Conservation (phyloP, 2,329 filamentous ascomycete species). For the Tolypocladium inflatum region DNA sequence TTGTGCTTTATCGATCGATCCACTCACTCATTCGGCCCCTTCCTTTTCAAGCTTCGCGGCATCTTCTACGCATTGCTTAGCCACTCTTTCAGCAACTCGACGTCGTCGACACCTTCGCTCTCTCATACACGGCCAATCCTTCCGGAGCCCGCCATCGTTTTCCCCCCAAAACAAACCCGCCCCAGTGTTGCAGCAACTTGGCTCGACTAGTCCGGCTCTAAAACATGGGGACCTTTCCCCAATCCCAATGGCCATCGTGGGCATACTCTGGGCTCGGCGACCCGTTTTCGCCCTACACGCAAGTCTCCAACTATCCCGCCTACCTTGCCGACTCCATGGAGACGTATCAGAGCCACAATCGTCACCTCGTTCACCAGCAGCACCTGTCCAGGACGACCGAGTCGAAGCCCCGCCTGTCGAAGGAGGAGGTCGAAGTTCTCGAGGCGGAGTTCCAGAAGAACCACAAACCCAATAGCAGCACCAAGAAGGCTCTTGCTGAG, state of each 20-base stretch:
- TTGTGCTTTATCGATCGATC: not conserved
- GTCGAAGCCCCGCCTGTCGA: constrained; percentile 44
- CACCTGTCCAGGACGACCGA: constrained; percentile 32
- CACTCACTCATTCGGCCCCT: not conserved
- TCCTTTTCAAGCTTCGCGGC: not conserved
- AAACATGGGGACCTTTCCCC: constrained; percentile 22
- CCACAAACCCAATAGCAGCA: constrained; percentile 52
- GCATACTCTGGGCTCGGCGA: constrained; percentile 18
- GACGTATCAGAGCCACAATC: constrained; percentile 25
- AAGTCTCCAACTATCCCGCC: constrained; percentile 18
- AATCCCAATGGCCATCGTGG: constrained; percentile 26
- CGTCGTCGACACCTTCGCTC: not conserved
- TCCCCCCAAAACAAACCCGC: not conserved
- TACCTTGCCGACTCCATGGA: constrained; percentile 30
- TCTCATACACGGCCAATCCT: not conserved
- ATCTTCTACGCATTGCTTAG: not conserved
- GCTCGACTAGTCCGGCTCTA: not conserved
- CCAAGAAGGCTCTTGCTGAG: constrained; percentile 52
- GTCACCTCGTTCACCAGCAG: constrained; percentile 23
- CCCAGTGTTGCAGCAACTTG: not conserved
- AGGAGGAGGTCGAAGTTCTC: constrained; percentile 49
- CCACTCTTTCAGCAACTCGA: not conserved
- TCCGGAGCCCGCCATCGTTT: not conserved
- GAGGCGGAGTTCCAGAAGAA: constrained; percentile 55
- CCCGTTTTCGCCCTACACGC: constrained; percentile 21